Evolutionary conservation across 352 stramenopile species (phyloP), one percentile per base, ranked within the genome.

Genomic region (Blastocystis sp.): DNA sequence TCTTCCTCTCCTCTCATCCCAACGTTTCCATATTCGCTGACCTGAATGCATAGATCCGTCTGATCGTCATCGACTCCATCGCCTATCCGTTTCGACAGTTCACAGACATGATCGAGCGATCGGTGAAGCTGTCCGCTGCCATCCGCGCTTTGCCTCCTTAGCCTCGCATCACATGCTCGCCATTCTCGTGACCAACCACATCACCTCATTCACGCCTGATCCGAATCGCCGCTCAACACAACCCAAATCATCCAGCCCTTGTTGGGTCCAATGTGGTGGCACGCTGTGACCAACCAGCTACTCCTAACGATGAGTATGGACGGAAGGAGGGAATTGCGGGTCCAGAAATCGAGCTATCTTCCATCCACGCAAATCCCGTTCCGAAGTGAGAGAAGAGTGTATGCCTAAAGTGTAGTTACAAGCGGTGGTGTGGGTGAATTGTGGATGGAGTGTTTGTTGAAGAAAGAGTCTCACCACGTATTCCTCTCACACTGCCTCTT

Each of bases 101-200:
- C 34, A 81, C 71, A n/a, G 71, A 81, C 71, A 81, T 81, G 71
- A 45, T 81, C 14, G 28, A 64, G 23, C 71, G 71, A 4, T 41
- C 48, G 38, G 28, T 38, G 40, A 62, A 62, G 17, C 38, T 81
- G 60, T 66, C 43, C 48, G 60, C 23, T 10, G n/a, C 53, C 21
- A 64, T 81, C 43, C n/a, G 23, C 71, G 21, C 23, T 45, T 34
- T 81, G 2, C 71, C 19, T 19, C 7, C 21, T 21, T 64, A 14
- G 53, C 71, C 11, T 11, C 43, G n/a, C 17, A 21, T 41, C 23
- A 34, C 7, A 45, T 34, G 19, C 21, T 56, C 19, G 56, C 71
- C 19, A 81, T 59, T 43, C n/a, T 81, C 21, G 71, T 66, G 10
- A 81, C 71, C 2, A 81, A 81, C n/a, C 71, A 81, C 45, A 64